A percentile compares a stretch with the other conserved stretches of the same genome.
phyloP scores from a whole-genome alignment of 257 asterid genomes.

The Thymus mandschuricus region DNA sequence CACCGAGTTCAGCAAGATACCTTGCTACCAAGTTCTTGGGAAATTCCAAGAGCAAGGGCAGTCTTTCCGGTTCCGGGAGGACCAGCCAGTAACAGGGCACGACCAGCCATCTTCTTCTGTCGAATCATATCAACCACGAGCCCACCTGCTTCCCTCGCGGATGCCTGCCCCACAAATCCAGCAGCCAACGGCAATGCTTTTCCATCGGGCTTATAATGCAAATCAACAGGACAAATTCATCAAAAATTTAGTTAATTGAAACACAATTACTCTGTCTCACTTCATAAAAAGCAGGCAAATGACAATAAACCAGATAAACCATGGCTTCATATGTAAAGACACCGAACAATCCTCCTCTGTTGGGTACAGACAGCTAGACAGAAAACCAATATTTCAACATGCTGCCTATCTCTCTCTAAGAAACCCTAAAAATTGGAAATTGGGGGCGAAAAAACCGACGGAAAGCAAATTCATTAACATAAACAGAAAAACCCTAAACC shows the following conservation, averaged over 20 bases:
- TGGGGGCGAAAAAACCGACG: no score
- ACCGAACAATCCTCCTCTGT: background rate
- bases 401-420: background rate
- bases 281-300: background rate
- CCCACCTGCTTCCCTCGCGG: constrained; percentile 93
- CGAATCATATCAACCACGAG: constrained; percentile 97
- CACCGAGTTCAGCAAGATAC: constrained; percentile 36
- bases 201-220: constrained; percentile 65
- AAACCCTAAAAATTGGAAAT: background rate
- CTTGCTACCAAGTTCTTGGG: constrained; percentile 99
- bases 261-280: constrained; percentile 5
- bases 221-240: constrained; percentile 11
- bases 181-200: constrained; percentile 84
- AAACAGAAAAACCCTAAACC: constrained; percentile 31
- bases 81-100: constrained; percentile 86
- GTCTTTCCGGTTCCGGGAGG: constrained; percentile 99
- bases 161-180: constrained; percentile 93
- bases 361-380: background rate
- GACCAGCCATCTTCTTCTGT: constrained; percentile 97
- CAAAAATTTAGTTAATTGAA: constrained; percentile 4
- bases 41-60: constrained; percentile 92
- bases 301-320: background rate
- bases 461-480: background rate
- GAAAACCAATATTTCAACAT: background rate
- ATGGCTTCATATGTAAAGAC: constrained; percentile 1